Evolutionary conservation across 2,329 filamentous ascomycete species (phyloP).

Genomic region (Coniochaeta prunicola): DNA sequence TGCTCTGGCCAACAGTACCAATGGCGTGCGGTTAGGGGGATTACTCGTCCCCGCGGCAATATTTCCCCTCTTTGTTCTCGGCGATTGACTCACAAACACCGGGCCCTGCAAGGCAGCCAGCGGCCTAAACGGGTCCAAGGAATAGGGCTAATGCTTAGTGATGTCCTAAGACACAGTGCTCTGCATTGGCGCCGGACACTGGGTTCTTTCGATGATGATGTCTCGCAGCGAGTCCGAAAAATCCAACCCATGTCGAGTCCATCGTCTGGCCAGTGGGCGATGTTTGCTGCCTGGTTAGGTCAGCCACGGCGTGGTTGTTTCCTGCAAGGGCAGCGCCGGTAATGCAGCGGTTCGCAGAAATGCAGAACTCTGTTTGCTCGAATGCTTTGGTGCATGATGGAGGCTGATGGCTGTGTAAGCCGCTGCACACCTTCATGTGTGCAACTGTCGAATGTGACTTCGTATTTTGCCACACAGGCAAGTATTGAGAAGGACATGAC

Average conservation of each 20-base stretch:
- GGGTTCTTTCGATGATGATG: background rate
- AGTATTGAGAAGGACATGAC: background rate
- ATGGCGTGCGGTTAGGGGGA: background rate
- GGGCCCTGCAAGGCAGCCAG: background rate
- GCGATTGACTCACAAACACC: background rate
- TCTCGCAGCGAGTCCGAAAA: background rate
- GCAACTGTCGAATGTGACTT: background rate
- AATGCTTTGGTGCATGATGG: slow-evolving; percentile 1
- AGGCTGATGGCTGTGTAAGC: background rate
- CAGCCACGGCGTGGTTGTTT: background rate
- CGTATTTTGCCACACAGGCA: background rate
- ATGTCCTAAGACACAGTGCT: background rate
- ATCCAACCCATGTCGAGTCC: background rate
- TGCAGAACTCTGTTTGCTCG: background rate
- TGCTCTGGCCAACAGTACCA: background rate
- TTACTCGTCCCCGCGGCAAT: background rate
- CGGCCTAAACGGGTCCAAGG: background rate
- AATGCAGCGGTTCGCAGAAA: background rate
- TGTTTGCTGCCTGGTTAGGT: background rate
- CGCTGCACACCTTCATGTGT: background rate
- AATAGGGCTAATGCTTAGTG: background rate
- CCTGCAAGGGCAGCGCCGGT: background rate
- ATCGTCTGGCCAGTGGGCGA: background rate
- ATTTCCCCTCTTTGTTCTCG: background rate
- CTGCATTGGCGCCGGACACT: background rate